phyloP scores from a whole-genome alignment of 805 yeast species.

The Yarrowia sp. region DNA sequence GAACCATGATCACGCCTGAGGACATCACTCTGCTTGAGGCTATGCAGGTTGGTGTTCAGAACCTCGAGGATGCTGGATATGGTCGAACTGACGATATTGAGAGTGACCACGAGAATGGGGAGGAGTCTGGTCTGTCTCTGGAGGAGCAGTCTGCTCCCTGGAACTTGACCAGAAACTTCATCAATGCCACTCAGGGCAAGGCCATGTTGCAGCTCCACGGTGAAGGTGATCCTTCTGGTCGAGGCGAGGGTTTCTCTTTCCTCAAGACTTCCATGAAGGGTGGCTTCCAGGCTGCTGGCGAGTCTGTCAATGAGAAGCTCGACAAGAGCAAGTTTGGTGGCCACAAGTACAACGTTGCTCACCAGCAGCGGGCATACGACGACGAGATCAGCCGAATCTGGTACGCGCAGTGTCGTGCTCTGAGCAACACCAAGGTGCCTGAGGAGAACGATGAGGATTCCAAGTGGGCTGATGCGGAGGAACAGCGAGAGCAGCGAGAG shows the following conservation, averaged over 20 bases:
- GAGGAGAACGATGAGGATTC: slow-evolving; percentile 36
- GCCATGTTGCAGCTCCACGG: slow-evolving; percentile 95
- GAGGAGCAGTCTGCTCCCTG: slow-evolving; percentile 91
- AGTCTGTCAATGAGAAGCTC: slow-evolving; percentile 42
- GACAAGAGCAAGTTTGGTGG: slow-evolving; percentile 52
- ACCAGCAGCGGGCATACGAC: slow-evolving; percentile 88
- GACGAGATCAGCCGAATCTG: slow-evolving; percentile 86
- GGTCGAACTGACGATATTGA: slow-evolving; percentile 42
- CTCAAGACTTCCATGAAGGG: slow-evolving; percentile 93
- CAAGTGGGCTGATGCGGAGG: slow-evolving; percentile 39
- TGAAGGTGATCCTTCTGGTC: slow-evolving; percentile 91
- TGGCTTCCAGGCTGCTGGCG: slow-evolving; percentile 59
- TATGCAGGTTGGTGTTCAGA: slow-evolving; percentile 92
- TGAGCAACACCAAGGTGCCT: slow-evolving; percentile 45
- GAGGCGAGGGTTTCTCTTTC: slow-evolving; percentile 85
- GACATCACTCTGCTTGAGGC: slow-evolving; percentile 83
- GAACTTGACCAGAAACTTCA: slow-evolving; percentile 88
- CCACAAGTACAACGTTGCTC: slow-evolving; percentile 74
- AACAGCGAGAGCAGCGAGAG: slow-evolving; percentile 31
- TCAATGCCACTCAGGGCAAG: slow-evolving; percentile 92
- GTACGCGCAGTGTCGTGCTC: slow-evolving; percentile 73
- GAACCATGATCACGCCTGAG: slow-evolving; percentile 88
- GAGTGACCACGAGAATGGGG: slow-evolving; percentile 36
- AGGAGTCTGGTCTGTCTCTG: slow-evolving; percentile 50
- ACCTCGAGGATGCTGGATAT: slow-evolving; percentile 72